Evolutionary conservation across 345 rosid genomes (phyloP).

Genomic region (Conringia planisiliqua): DNA sequence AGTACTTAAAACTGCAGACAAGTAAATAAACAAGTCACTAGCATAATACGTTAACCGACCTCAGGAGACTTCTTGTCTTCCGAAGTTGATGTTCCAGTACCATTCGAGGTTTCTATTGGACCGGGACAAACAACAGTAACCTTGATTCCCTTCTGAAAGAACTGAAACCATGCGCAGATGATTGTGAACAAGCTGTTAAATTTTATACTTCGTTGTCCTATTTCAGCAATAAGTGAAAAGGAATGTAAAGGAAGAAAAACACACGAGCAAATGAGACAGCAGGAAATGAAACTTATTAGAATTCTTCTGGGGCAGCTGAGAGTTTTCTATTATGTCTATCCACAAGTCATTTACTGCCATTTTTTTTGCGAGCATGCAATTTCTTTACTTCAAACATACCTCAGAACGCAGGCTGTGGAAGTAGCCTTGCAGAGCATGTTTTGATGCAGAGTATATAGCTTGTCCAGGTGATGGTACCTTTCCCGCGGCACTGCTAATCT

Average conservation of each 20-base stretch:
- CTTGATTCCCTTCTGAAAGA: conserved; percentile 74
- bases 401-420: conserved; percentile 92
- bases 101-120: conserved; percentile 71
- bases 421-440: conserved; percentile 86
- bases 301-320: neutral
- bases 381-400: conserved; percentile 43
- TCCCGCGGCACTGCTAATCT: conserved; percentile 99
- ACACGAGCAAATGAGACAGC: neutral
- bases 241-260: neutral
- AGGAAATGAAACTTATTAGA: neutral
- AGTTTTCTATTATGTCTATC: neutral
- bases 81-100: conserved; percentile 50
- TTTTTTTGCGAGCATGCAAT: neutral
- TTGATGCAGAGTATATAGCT: conserved; percentile 91
- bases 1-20: neutral
- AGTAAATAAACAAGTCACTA: neutral
- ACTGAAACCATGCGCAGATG: conserved; percentile 40
- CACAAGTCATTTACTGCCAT: neutral
- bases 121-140: conserved; percentile 97
- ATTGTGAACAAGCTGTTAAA: neutral
- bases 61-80: conserved; percentile 46
- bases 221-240: neutral
- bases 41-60: conserved; percentile 36
- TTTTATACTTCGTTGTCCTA: neutral
- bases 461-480: conserved; percentile 95